Conservation (phyloP, 1,284 basidiomycete genomes). For the Ustilago hordei region DNA sequence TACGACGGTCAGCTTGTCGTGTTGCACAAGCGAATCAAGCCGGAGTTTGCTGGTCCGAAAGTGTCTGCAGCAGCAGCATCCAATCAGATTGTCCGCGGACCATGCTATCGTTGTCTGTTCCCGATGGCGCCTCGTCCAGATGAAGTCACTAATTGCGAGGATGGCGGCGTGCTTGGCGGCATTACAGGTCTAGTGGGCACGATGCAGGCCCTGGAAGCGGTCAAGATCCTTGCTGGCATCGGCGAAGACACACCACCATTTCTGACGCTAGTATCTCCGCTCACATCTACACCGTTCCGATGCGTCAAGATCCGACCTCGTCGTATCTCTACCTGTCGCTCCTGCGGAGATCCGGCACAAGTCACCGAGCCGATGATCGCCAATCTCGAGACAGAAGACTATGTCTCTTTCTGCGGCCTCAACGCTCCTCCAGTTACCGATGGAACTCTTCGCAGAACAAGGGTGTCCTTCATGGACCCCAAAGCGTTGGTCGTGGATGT, state of each 20-base stretch:
- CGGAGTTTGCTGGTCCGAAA: slow-evolving; percentile 30
- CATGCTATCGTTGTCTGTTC: slow-evolving; percentile 95
- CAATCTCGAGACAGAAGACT: slow-evolving; percentile 60
- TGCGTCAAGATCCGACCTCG: slow-evolving; percentile 79
- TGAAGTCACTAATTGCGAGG: slow-evolving; percentile 78
- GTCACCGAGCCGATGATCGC: slow-evolving; percentile 41
- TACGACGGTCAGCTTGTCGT: slow-evolving; percentile 84
- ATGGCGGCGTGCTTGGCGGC: slow-evolving; percentile 88
- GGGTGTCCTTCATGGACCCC: slow-evolving; percentile 74
- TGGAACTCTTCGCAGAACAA: slow-evolving; percentile 72
- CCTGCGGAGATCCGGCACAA: slow-evolving; percentile 57
- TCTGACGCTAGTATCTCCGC: slow-evolving; percentile 80
- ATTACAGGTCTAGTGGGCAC: slow-evolving; percentile 92
- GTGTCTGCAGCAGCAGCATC: background rate
- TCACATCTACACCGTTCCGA: slow-evolving; percentile 80
- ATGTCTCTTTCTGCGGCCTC: slow-evolving; percentile 63
- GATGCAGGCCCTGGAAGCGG: slow-evolving; percentile 88
- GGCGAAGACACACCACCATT: slow-evolving; percentile 72
- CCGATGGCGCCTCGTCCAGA: slow-evolving; percentile 72
- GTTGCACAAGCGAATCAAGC: slow-evolving; percentile 52
- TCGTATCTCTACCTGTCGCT: slow-evolving; percentile 53
- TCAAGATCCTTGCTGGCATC: slow-evolving; percentile 73
- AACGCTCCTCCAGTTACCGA: background rate
- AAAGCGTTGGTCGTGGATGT: slow-evolving; percentile 79
- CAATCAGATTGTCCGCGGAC: slow-evolving; percentile 73